A percentile compares a stretch with the other conserved stretches of the same genome.
These are phyloP conservation scores for Sphaerobolus stellatus DNA, from an alignment of 1,284 basidiomycete genomes.

Conservation along the genomic window DNA sequence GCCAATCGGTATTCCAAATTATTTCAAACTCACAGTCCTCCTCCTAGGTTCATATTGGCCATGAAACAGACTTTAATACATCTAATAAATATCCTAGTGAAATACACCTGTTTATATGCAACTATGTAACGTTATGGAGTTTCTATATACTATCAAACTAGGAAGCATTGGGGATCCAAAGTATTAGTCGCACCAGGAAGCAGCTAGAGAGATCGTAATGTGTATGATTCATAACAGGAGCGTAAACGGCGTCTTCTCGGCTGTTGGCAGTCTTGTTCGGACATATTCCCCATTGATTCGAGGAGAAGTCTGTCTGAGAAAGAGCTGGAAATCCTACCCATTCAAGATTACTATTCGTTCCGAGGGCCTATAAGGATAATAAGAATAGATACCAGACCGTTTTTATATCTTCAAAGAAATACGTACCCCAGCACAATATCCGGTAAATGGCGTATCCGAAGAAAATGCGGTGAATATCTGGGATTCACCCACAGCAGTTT, in stretches of 20 bases:
- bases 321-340: neutral
- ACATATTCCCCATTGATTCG: slow-evolving; percentile 1
- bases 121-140: no score
- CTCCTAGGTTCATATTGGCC: no score
- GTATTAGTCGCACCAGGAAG: neutral
- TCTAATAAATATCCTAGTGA: no score
- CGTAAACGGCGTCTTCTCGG: neutral
- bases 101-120: no score
- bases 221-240: neutral
- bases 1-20: no score
- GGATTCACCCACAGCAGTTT: neutral
- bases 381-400: neutral
- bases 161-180: neutral
- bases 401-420: neutral
- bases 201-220: neutral
- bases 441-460: neutral
- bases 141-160: no score
- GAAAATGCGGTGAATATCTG: neutral
- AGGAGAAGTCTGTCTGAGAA: neutral
- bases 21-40: no score
- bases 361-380: neutral
- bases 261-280: neutral
- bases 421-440: neutral
- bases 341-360: neutral
- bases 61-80: no score